Conservation (phyloP, 257 asterid species). For the Primulina huaijiensis region DNA sequence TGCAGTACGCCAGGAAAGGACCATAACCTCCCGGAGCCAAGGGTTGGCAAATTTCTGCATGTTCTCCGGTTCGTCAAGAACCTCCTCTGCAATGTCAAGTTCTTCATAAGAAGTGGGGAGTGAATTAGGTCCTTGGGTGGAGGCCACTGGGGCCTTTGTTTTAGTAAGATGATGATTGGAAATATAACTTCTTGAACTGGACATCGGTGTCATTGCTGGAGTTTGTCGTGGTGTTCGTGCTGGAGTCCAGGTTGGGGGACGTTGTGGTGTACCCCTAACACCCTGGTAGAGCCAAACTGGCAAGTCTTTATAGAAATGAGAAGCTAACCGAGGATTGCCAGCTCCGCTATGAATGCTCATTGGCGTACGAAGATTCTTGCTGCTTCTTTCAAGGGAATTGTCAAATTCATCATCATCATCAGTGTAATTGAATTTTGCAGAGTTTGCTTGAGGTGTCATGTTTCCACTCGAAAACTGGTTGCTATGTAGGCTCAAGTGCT, state of each 20-base stretch:
- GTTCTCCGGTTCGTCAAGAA: conserved; percentile 67
- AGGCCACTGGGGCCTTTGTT: conserved; percentile 30
- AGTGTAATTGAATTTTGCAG: conserved; percentile 28
- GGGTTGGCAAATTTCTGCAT: conserved; percentile 69
- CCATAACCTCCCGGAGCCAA: conserved; percentile 72
- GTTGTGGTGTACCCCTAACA: conserved; percentile 68
- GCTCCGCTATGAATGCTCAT: conserved; percentile 48
- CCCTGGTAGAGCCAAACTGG: conserved; percentile 75
- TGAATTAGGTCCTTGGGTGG: conserved; percentile 39
- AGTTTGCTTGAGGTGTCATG: conserved; percentile 37
- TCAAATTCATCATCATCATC: conserved; percentile 45
- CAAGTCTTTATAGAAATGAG: conserved; percentile 90
- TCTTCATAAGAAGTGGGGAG: conserved; percentile 43
- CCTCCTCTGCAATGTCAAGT: conserved; percentile 43
- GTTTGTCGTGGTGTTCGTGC: conserved; percentile 53
- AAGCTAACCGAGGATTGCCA: conserved; percentile 62
- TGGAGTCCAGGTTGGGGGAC: conserved; percentile 82
- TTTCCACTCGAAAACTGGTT: conserved; percentile 45
- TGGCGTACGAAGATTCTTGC: conserved; percentile 41
- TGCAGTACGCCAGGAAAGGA: conserved; percentile 76
- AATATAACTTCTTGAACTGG: conserved; percentile 39
- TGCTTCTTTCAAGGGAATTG: conserved; percentile 60
- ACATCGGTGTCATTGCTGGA: conserved; percentile 36
- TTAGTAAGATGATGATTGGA: conserved; percentile 29
- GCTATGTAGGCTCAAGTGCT: conserved; percentile 54